Base-by-base conservation (phyloP, 441 rosid species). In the Arabidopsis hybrid region DNA sequence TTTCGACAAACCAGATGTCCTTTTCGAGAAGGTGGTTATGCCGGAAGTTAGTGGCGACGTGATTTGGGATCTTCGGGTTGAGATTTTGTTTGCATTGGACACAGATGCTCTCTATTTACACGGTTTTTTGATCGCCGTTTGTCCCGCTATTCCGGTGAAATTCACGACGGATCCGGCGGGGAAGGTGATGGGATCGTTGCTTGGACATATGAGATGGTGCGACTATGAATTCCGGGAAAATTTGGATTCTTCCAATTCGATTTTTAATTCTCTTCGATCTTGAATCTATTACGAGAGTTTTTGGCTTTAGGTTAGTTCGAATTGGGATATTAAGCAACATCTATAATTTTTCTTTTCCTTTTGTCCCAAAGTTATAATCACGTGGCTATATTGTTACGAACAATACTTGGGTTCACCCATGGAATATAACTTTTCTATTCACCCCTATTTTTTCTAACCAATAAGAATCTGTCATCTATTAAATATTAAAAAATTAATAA, bases 201-300 rank as follows among this genome's bases (percentile, higher is more conserved):
- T 64, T 4, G 77, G 77, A 35, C 45, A 18, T 55, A 72, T 43
- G 40, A 56, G 62, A 64, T 65, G 76, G 29, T 72, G 76, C 45
- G 56, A 72, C 3, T 63, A 34, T 55, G 9, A 36, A 18, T 43
- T 11, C 56, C 29, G 14, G 9, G 7, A 70, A 35, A 3, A 16
- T 7, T 43, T 43, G 55, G 51, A 7, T 50, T 16, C 21, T 21
- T 21, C 26, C 26, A 21, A 21, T 21, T 21, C 26, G 26, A 21
- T 21, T 21, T 14, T 43, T 13, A 7, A 43, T 13, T 42, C 47
- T 42, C 47, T 12, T 14, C 47, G 14, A 4, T 42, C 47, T 43
- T 43, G 1, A 5, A 34, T 34, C 34, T 31, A 31, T 34, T 34
- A 34, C 8, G 38, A 34, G 38, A 5, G 8, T 34, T 34, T 6